Conservation (phyloP, 2,329 filamentous ascomycete genomes). For the Pyricularia pennisetigena region DNA sequence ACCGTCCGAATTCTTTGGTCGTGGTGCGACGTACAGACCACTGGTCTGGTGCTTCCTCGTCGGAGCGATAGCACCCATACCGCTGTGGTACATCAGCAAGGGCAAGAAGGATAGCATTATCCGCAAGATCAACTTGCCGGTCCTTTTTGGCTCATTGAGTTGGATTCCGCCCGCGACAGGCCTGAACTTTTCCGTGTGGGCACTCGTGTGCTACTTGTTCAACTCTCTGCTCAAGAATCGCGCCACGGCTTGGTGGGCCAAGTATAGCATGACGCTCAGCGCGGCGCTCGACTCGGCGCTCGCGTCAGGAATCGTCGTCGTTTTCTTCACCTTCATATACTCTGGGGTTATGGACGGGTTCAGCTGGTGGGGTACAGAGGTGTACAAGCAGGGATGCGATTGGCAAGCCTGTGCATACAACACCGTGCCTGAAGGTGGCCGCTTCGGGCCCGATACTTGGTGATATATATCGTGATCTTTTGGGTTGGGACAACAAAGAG, state of each 20-base stretch:
- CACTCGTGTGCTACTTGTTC: slow-evolving; percentile 75
- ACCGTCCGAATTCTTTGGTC: slow-evolving; percentile 72
- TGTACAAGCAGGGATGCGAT: slow-evolving; percentile 77
- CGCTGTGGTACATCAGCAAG: slow-evolving; percentile 62
- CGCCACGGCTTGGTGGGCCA: slow-evolving; percentile 72
- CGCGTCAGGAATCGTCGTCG: slow-evolving; percentile 71
- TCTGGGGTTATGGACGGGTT: slow-evolving; percentile 65
- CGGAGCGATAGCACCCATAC: slow-evolving; percentile 64
- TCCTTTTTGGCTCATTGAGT: slow-evolving; percentile 70
- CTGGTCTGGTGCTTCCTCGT: slow-evolving; percentile 76
- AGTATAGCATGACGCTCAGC: slow-evolving; percentile 83
- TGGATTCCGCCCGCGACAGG: slow-evolving; percentile 85
- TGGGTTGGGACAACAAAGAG: not conserved
- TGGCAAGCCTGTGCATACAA: slow-evolving; percentile 72
- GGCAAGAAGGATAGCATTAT: slow-evolving; percentile 51
- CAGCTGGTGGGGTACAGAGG: slow-evolving; percentile 81
- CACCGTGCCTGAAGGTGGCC: slow-evolving; percentile 49
- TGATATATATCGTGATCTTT: slow-evolving; percentile 16
- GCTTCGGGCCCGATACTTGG: slow-evolving; percentile 57
- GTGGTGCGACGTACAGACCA: slow-evolving; percentile 61
- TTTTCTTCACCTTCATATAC: slow-evolving; percentile 83
- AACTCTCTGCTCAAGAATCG: slow-evolving; percentile 65
- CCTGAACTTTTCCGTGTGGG: slow-evolving; percentile 84
- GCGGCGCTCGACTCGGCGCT: slow-evolving; percentile 76
- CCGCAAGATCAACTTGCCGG: slow-evolving; percentile 70